Conservation (phyloP, 2,329 filamentous ascomycete species). For the Parascedosporium putredinis region DNA sequence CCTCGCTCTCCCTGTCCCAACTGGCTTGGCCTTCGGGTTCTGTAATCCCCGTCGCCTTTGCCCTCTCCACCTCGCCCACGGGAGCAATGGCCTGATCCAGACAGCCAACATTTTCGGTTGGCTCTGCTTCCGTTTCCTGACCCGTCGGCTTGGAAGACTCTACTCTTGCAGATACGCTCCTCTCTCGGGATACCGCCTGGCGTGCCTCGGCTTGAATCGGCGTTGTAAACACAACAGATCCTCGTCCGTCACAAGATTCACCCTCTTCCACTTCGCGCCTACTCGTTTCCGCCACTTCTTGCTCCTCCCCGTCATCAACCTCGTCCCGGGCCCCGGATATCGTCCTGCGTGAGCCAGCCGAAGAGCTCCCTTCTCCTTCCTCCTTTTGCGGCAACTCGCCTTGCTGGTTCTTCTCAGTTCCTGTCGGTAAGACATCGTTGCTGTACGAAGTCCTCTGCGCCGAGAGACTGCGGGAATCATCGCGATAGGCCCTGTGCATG, state of each 20-base stretch:
- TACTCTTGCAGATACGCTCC: neutral
- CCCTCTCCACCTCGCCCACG: neutral
- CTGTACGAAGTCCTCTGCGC: constrained; percentile 4
- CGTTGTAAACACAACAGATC: neutral
- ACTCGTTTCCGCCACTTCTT: neutral
- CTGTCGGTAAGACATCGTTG: neutral
- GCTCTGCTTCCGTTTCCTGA: neutral
- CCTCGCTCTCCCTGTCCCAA: neutral
- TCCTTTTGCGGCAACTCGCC: neutral
- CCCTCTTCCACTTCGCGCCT: neutral
- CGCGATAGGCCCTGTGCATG: neutral
- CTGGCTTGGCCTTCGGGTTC: neutral
- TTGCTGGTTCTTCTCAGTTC: neutral
- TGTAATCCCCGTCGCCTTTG: constrained; percentile 4
- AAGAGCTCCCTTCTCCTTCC: neutral
- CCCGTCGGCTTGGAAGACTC: neutral
- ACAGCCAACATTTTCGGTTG: constrained; percentile 5
- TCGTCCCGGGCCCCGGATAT: neutral
- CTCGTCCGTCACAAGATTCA: neutral
- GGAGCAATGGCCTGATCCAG: neutral
- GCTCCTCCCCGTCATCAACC: neutral
- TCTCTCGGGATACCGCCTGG: neutral
- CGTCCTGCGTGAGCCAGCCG: neutral
- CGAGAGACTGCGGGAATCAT: neutral
- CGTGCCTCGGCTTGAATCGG: neutral